Evolutionary conservation across 2,329 filamentous ascomycete genomes (phyloP).

Genomic region (Pestalotiopsis sp.): DNA sequence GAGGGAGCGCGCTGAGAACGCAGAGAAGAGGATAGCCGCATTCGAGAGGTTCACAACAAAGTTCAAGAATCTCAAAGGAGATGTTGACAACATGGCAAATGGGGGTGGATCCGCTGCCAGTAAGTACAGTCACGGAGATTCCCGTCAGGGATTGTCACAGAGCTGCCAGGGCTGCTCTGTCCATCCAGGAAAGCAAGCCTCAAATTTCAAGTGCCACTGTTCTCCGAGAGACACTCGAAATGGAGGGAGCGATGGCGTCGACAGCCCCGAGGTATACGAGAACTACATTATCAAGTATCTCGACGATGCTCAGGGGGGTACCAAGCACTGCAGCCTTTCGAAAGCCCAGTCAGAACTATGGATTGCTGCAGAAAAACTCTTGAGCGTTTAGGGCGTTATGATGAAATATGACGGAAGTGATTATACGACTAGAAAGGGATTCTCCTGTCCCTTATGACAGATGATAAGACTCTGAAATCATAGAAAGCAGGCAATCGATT

Average conservation of each 20-base stretch:
- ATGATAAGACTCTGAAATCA: background rate
- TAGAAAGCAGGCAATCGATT: background rate
- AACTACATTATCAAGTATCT: constrained; percentile 2
- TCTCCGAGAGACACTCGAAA: constrained; percentile 8
- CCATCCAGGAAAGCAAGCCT: constrained; percentile 18
- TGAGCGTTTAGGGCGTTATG: constrained; percentile 9
- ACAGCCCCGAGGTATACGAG: constrained; percentile 9
- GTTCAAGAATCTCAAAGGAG: constrained; percentile 26
- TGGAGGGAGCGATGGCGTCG: constrained; percentile 2
- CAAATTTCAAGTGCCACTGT: constrained; percentile 14
- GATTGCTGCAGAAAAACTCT: constrained; percentile 21
- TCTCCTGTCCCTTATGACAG: background rate
- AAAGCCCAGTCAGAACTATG: constrained; percentile 18
- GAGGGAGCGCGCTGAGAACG: constrained; percentile 57
- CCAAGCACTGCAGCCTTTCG: background rate
- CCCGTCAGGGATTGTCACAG: background rate
- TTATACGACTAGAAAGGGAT: background rate
- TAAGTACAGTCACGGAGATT: background rate
- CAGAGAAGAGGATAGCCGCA: constrained; percentile 54
- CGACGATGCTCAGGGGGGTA: background rate
- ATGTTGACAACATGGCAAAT: background rate
- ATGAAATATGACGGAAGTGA: background rate
- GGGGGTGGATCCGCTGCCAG: background rate
- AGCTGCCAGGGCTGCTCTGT: constrained; percentile 15
- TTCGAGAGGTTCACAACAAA: constrained; percentile 46